Conservation (phyloP, 352 stramenopile genomes). For the Globisporangium splendens region DNA sequence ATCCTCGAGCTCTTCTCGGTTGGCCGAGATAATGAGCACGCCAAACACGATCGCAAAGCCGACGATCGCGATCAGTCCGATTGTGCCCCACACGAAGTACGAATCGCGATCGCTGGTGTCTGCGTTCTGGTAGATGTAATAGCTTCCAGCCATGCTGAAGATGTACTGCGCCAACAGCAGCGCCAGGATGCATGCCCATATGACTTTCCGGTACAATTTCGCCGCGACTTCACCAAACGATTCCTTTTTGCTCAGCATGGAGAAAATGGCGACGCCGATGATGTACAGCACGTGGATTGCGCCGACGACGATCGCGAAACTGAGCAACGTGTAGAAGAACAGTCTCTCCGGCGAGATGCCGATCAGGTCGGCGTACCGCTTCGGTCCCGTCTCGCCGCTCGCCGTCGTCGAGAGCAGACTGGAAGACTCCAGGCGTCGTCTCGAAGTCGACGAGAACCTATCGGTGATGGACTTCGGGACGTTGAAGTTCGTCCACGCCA, state of each 20-base stretch:
- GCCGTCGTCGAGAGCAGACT: conserved; percentile 16
- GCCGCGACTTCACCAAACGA: conserved; percentile 47
- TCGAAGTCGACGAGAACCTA: conserved; percentile 11
- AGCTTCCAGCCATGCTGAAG: conserved; percentile 80
- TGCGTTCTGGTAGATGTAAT: conserved; percentile 55
- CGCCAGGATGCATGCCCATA: conserved; percentile 66
- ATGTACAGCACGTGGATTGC: conserved; percentile 62
- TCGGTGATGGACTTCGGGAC: conserved; percentile 48
- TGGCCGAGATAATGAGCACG: conserved; percentile 59
- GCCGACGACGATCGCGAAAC: conserved; percentile 54
- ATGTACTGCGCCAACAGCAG: conserved; percentile 85
- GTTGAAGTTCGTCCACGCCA: conserved; percentile 88
- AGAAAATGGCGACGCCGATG: conserved; percentile 48
- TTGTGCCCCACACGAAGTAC: conserved; percentile 41
- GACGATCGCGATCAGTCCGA: conserved; percentile 42
- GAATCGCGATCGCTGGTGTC: conserved; percentile 22
- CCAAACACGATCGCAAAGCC: conserved; percentile 62
- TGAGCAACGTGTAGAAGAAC: conserved; percentile 81
- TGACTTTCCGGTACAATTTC: conserved; percentile 80
- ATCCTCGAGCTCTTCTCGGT: conserved; percentile 68
- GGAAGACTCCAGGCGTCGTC: conserved; percentile 23
- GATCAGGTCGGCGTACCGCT: conserved; percentile 66
- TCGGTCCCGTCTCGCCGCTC: conserved; percentile 51
- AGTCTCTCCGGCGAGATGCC: conserved; percentile 58
- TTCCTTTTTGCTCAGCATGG: conserved; percentile 50